phyloP scores from a whole-genome alignment of 169 alveolate species.

The Babesia gibsoni region DNA sequence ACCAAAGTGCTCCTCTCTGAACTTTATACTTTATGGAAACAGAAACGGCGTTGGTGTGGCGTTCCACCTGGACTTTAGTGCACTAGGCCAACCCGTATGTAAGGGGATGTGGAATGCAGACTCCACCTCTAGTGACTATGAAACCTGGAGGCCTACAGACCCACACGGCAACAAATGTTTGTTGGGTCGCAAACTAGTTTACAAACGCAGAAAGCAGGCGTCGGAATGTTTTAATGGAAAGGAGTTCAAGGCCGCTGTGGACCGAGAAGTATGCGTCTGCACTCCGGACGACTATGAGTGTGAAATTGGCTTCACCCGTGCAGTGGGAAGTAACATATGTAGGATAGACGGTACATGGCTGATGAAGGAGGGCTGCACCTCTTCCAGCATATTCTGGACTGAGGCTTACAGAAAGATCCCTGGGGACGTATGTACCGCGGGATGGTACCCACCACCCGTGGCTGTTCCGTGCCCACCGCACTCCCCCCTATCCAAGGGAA shows the following conservation, averaged over 20 bases:
- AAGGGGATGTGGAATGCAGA: constrained; percentile 93
- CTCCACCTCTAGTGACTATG: constrained; percentile 92
- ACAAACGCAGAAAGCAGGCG: constrained; percentile 92
- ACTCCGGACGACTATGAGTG: constrained; percentile 96
- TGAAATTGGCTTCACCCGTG: constrained; percentile 91
- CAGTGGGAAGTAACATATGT: constrained; percentile 80
- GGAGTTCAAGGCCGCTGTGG: constrained; percentile 89
- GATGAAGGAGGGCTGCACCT: constrained; percentile 74
- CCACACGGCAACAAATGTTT: constrained; percentile 83
- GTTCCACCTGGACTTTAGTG: constrained; percentile 91
- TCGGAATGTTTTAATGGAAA: constrained; percentile 96
- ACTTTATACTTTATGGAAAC: constrained; percentile 93
- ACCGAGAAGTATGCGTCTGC: constrained; percentile 90
- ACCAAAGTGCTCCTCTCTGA: constrained; percentile 91
- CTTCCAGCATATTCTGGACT: constrained; percentile 73
- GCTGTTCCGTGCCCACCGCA: constrained; percentile 90
- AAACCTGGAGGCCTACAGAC: constrained; percentile 90
- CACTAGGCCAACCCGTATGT: constrained; percentile 93
- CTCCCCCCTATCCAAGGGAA: constrained; percentile 77
- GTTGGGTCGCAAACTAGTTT: constrained; percentile 89
- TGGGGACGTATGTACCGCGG: constrained; percentile 95
- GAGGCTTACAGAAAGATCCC: constrained; percentile 94
- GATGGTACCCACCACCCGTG: constrained; percentile 89
- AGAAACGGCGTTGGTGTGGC: constrained; percentile 88
- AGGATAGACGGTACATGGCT: constrained; percentile 73